Base-by-base conservation (phyloP, 495 filamentous ascomycete species). In the Xylaria cubensis region DNA sequence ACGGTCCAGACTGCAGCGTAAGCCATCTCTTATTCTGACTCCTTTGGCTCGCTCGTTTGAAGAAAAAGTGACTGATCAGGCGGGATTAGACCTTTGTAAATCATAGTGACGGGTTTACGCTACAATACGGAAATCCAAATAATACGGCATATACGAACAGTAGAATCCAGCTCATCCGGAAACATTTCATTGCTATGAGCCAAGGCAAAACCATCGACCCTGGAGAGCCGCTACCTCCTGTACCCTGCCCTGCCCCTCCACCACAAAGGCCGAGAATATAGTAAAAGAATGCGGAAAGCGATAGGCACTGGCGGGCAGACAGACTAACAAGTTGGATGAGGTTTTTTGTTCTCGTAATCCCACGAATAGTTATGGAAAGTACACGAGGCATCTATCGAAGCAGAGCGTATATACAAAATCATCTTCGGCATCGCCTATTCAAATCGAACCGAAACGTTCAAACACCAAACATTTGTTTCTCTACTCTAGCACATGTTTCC, bases 101-200 rank as follows among this genome's bases (percentile, higher is more conserved):
- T 24, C 81, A 83, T 42, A 72, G 65, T 62, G 84, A 88, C 72
- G 84, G 86, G 26, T 80, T 84, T 48, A 78, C 84, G 26, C 73
- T 86, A 63, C 84, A 87, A 51, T 88, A 86, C 69, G 83, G 81
- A 26, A 84, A 84, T 72, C 84, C 84, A n/a, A 74, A 64, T 15
- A 87, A 88, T 67, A 78, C 81, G 24, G 79, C 72, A 34, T 74
- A 80, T 29, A 79, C 77, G 24, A 81, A 85, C 64, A 77, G 73
- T 34, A 80, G 83, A 64, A 85, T 84, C 44, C 75, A 78, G 44
- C 80, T 80, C 21, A 82, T 86, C 24, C 70, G 84, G 62, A 78
- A 84, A 75, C 84, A 87, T 74, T 81, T 85, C 71, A 77, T 86
- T 53, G 75, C 75, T 24, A 85, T 87, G 84, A 77, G 76, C 53